These are phyloP conservation scores for Tothia fuscella DNA, from an alignment of 2,329 filamentous ascomycete genomes.

Conservation along the genomic window DNA sequence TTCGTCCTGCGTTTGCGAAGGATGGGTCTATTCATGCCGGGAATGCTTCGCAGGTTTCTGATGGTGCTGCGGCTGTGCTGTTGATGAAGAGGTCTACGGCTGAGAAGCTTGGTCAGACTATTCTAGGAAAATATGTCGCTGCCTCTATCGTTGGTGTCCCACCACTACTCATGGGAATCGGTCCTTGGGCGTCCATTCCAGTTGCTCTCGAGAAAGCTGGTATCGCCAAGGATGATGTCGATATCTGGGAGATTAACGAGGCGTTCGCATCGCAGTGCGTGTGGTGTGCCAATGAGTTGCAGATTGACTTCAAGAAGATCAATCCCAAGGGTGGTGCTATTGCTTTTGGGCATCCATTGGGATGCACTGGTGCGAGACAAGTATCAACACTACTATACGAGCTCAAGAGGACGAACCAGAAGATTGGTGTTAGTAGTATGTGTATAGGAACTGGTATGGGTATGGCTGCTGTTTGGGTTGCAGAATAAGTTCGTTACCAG, in stretches of 20 bases:
- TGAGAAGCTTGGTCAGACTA: slow-evolving; percentile 72
- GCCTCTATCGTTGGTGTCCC: slow-evolving; percentile 79
- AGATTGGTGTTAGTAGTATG: slow-evolving; percentile 89
- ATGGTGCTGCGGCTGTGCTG: slow-evolving; percentile 88
- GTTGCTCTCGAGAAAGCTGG: slow-evolving; percentile 81
- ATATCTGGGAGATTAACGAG: slow-evolving; percentile 99
- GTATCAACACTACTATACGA: slow-evolving; percentile 87
- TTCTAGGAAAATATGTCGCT: slow-evolving; percentile 85
- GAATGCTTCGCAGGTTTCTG: slow-evolving; percentile 86
- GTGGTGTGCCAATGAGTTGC: slow-evolving; percentile 84
- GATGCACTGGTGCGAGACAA: slow-evolving; percentile 88
- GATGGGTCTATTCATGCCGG: slow-evolving; percentile 91
- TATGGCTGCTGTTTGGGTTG: slow-evolving; percentile 93
- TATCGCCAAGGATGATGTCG: slow-evolving; percentile 72
- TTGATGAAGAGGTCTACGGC: slow-evolving; percentile 92
- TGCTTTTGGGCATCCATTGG: slow-evolving; percentile 88
- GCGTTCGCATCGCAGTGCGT: slow-evolving; percentile 92
- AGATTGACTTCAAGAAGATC: slow-evolving; percentile 72
- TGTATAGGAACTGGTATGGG: slow-evolving; percentile 96
- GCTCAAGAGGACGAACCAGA: slow-evolving; percentile 70
- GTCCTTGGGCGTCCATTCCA: slow-evolving; percentile 92
- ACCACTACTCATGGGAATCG: slow-evolving; percentile 90
- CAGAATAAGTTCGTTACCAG: slow-evolving; percentile 73
- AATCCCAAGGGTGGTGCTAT: slow-evolving; percentile 97
- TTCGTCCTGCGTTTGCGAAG: slow-evolving; percentile 79